Base-by-base conservation (phyloP, 2,329 filamentous ascomycete species). In the Ophiostoma angusticollis region DNA sequence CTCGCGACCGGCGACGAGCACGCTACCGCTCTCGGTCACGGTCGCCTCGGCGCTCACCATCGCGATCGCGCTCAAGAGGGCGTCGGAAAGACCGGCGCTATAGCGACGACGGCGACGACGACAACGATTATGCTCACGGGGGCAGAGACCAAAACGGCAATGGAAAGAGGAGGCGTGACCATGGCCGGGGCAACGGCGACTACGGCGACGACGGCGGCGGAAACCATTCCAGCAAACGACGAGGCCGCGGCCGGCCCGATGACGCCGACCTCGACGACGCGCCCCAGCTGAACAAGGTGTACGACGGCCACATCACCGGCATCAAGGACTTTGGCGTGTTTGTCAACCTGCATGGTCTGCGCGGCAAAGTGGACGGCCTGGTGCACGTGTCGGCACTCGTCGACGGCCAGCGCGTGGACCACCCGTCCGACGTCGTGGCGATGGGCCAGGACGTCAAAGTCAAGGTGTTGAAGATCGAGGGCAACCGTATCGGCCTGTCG, bases 291-390 rank as follows among this genome's bases (percentile, higher is more conserved):
- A 78, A 79, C 65, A 98, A 98, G 55, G 64, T 95, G 2, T 98
- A 98, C 53, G 74, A 85, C 46, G 91, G 91, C 1, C 78, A 80
- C 52, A 84, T 96, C 12, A 95, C 85, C 0, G 86, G 87, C 0
- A 69, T 98, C 39, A 96, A 95, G 52, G 85, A 95, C 45, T 98
- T 96, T 60, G 91, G 91, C 9, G 86, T 79, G 1, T 98, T 98
- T 58, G 86, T 96, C 42, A 94, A 93, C 49, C 58, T 98, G n/a
- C 73, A 80, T 48, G 82, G 86, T 14, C 80, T 98, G 1, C 78
- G 71, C 50, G 89, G 87, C 33, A 93, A 86, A 57, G 81, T 93
- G 1, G 87, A 95, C 54, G 91, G 91, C 0, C 66, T 98, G 47
- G 89, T 98, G 1, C 91, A 98, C 55, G 78, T 98, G 21, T 95